Base-by-base conservation (phyloP, 1,284 basidiomycete species). In the Cutaneotrichosporon cavernicola region DNA sequence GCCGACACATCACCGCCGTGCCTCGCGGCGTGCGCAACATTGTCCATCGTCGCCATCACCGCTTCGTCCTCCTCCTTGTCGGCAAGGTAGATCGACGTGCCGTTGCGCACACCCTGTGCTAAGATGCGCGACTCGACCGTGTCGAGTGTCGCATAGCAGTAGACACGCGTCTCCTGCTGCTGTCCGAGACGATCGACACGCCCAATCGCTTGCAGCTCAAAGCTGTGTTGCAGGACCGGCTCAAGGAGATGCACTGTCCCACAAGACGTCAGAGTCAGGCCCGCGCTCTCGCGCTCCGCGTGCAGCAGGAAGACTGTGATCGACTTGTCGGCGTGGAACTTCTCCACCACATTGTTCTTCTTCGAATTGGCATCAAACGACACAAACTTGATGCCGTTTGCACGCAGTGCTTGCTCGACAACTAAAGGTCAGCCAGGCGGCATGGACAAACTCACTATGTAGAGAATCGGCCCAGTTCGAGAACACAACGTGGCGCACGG, bases 221-320 rank as follows among this genome's bases (percentile, higher is more conserved):
- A 81, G n/a, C 70, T 73, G 66, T 78, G 78, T 51, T 74, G 73
- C 60, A 81, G 65, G 4, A 81, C 77, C 2, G 80, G 80, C 63
- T 81, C 80, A 26, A 81, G 72, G 13, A 81, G 68, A 63, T 81
- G 80, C n/a, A 80, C 78, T 1, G 78, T 77, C n/a, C 69, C 66
- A 36, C 76, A 78, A 1, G 75, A 72, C 0, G 80, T 81, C 60
- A 81, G 63, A 1, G 80, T 80, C 65, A 81, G 68, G 9, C 80
- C 80, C 13, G 79, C 72, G 57, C 76, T 78, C 58, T 79, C 77
- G 30, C 73, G 66, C 64, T 81, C 79, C 5, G 78, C 80, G 61
- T 81, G 78, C 18, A 81, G 67, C 21, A 80, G 68, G 65, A 80
- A 81, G 10, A 79, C 79, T 16, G 70, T 60, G 65, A 81, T 79